A percentile compares a stretch with the other conserved stretches of the same genome.
Evolutionary conservation across 306 rosid species (phyloP).

Genomic region (Fagus crenata): DNA sequence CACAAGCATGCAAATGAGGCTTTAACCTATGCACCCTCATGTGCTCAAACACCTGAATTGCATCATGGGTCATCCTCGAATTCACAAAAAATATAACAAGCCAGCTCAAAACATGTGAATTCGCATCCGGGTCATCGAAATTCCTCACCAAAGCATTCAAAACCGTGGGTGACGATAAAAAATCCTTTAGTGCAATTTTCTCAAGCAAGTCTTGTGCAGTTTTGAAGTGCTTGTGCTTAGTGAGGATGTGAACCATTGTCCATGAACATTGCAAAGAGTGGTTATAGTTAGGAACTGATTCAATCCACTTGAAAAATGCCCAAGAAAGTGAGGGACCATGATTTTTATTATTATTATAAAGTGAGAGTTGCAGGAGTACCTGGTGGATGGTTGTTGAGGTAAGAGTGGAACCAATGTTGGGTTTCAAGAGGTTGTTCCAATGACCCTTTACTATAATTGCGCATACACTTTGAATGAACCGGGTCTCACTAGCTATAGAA

Average conservation of each 20-base stretch:
- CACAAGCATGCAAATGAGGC: constrained; percentile 82
- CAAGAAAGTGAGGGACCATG: constrained; percentile 47
- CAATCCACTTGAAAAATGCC: constrained; percentile 78
- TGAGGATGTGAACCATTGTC: constrained; percentile 68
- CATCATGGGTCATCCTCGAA: constrained; percentile 64
- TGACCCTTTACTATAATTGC: constrained; percentile 65
- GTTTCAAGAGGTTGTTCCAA: constrained; percentile 57
- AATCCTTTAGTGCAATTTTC: constrained; percentile 59
- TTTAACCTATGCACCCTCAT: constrained; percentile 55
- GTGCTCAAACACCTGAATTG: constrained; percentile 72
- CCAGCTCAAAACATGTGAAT: constrained; percentile 88
- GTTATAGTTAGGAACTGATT: constrained; percentile 50
- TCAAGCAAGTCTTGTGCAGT: constrained; percentile 73
- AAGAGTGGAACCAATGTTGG: constrained; percentile 43
- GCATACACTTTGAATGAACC: constrained; percentile 43
- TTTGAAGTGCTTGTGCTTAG: constrained; percentile 54
- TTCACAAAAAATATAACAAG: constrained; percentile 63
- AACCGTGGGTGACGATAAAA: constrained; percentile 70
- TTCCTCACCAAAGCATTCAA: constrained; percentile 53
- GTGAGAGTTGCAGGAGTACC: constrained; percentile 56
- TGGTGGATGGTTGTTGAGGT: constrained; percentile 54
- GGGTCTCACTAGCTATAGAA: constrained; percentile 34
- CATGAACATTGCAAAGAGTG: constrained; percentile 78
- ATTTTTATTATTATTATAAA: constrained; percentile 23
- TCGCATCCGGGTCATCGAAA: constrained; percentile 54